Evolutionary conservation across 73 alveolate species (phyloP), one percentile per base, ranked within the genome.

Genomic region (Tetrahymena elliotti): DNA sequence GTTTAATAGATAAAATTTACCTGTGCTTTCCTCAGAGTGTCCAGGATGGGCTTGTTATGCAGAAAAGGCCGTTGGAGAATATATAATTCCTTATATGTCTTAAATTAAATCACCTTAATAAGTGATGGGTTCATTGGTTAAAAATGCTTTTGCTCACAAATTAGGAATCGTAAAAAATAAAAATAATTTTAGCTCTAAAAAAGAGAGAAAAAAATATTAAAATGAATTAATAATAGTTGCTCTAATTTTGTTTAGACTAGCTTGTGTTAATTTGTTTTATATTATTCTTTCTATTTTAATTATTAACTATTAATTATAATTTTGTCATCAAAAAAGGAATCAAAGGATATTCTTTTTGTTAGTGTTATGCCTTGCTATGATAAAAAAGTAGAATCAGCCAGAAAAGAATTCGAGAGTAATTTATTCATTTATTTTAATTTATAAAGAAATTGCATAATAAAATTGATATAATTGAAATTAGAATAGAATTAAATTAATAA

Each of bases 1-100:
- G 20, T 31, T 68, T 34, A 54, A 1, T 37, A 41, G 96, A 35
- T 35, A 38, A 27, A 39, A 38, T 16, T 34, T 94, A 13, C 99
- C 98, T 20, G 93, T 98, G 33, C 94, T 99, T 38, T 96, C 98
- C 68, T 97, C 99, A 22, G 99, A 99, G 94, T 99, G 99, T 93
- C 99, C 99, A 2, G 99, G 99, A 2, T 99, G 99, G 99, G 98
- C 96, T 13, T 98, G 99, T 96, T 99, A 99, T 97, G 99, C 99
- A 13, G 99, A 98, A 95, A 99, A 99, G 96, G 98, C 97, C 31
- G 98, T 98, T 4, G 99, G 98, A 34, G 99, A 97, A n/a, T 93
- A 94, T 35, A 96, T 98, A 16, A 97, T 99, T 88, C 98, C 97
- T 20, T 97, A 96, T 95, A 98, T 99, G 99, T 97, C 99, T 93